Evolutionary conservation across 1,139 yeast genomes (phyloP).

Genomic region (Blastobotrys ciferrii): DNA sequence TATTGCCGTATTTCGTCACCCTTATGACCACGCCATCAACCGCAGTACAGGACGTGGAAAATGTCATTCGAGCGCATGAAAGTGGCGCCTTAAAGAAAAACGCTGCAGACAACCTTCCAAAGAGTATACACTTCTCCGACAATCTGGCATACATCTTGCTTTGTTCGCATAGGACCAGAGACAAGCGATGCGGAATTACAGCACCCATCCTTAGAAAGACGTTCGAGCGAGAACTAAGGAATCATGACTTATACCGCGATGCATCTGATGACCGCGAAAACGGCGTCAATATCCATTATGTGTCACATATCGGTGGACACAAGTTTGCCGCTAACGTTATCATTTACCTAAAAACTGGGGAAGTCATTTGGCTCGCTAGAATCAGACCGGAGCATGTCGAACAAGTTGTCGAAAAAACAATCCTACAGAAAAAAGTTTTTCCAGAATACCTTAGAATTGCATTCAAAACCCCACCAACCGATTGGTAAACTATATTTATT

Average conservation of each 20-base stretch:
- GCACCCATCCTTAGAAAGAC: constrained; percentile 90
- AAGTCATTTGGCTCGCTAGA: constrained; percentile 84
- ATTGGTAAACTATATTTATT: too few relatives aligned
- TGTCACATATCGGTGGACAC: constrained; percentile 95
- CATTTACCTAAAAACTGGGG: constrained; percentile 69
- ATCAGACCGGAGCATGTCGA: constrained; percentile 74
- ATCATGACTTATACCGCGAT: constrained; percentile 70
- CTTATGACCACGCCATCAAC: constrained; percentile 42
- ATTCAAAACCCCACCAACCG: constrained; percentile 18
- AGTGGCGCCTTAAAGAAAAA: constrained; percentile 6
- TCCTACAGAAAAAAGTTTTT: constrained; percentile 66
- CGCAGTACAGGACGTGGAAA: constrained; percentile 38
- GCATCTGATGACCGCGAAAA: constrained; percentile 65
- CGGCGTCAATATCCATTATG: constrained; percentile 67
- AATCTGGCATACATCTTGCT: constrained; percentile 63
- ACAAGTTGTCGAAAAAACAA: constrained; percentile 72
- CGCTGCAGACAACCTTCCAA: background rate
- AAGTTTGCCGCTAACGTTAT: constrained; percentile 87
- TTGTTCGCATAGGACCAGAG: constrained; percentile 89
- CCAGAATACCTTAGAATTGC: constrained; percentile 66
- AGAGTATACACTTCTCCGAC: constrained; percentile 1
- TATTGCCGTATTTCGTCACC: constrained; percentile 81
- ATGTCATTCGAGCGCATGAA: constrained; percentile 37
- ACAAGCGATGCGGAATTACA: constrained; percentile 88
- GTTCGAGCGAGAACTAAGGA: constrained; percentile 69